Percentiles rank a stretch among this genome's conserved stretches.
Conservation (phyloP, 1,139 yeast species). For the Pichia cactophila region DNA sequence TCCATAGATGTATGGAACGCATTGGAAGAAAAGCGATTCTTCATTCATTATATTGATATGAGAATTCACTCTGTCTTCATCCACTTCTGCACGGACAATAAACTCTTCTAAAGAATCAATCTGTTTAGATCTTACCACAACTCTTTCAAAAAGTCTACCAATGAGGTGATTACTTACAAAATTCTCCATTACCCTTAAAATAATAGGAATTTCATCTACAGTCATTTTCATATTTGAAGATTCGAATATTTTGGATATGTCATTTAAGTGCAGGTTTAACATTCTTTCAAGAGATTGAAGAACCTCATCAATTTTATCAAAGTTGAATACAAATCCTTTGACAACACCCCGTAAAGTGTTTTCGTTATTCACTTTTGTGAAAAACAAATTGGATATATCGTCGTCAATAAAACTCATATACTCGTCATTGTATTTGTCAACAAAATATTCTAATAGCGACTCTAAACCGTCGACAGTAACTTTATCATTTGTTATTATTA, state of each 20-base stretch:
- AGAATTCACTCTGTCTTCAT: conserved; percentile 2
- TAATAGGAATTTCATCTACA: conserved; percentile 28
- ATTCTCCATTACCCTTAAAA: conserved; percentile 27
- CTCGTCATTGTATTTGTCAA: conserved; percentile 28
- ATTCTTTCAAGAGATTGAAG: conserved; percentile 17
- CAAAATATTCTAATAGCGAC: conserved; percentile 38
- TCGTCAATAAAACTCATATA: conserved; percentile 21
- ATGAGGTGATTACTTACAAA: conserved; percentile 28
- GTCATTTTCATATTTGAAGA: neutral
- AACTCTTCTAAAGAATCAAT: conserved; percentile 30
- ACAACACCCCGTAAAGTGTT: conserved; percentile 21
- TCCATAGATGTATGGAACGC: conserved; percentile 27
- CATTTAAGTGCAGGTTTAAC: conserved; percentile 22
- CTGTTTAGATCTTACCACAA: conserved; percentile 30
- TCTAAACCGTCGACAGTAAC: conserved; percentile 35
- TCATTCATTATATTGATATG: conserved; percentile 27
- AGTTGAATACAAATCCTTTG: conserved; percentile 24
- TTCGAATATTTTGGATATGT: conserved; percentile 26
- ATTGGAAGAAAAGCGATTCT: conserved; percentile 27
- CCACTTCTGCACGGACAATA: neutral
- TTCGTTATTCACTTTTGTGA: conserved; percentile 7
- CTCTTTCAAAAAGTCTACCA: conserved; percentile 28
- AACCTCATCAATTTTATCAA: conserved; percentile 20
- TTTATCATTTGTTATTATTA: conserved; percentile 30
- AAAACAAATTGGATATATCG: conserved; percentile 14